phyloP scores from a whole-genome alignment of 306 rosid genomes.

The Dryas octopetala region DNA sequence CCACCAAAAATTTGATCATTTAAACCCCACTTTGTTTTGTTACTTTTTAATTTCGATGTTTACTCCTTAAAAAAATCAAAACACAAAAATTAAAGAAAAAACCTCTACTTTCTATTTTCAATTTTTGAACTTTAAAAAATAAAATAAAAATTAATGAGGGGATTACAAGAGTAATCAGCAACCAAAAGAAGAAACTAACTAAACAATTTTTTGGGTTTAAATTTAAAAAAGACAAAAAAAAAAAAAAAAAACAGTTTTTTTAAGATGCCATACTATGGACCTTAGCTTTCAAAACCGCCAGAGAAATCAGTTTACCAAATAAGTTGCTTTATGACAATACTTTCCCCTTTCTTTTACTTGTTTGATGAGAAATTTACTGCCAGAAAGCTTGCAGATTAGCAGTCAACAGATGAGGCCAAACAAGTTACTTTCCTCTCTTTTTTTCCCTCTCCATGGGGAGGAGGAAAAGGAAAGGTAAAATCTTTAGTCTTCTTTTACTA shows the following conservation, averaged over 20 bases:
- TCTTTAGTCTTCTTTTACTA: conserved; percentile 30
- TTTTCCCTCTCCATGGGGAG: conserved; percentile 20
- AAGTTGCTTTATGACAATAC: conserved; percentile 25
- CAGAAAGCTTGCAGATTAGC: conserved; percentile 27
- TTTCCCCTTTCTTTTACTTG: conserved; percentile 21
- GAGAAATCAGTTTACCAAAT: conserved; percentile 16
- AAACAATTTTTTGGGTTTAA: neutral
- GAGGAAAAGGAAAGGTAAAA: conserved; percentile 41
- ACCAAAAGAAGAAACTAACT: neutral
- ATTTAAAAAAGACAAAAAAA: neutral
- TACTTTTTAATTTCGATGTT: neutral
- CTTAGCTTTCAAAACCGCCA: conserved; percentile 17
- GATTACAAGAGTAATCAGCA: neutral
- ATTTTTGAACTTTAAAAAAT: neutral
- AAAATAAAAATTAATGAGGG: neutral
- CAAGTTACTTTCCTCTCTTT: conserved; percentile 22
- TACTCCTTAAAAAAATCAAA: neutral
- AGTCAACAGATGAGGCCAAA: conserved; percentile 38
- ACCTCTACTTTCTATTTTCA: neutral
- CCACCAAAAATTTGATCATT: neutral
- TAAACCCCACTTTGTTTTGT: too few relatives aligned
- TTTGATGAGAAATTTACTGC: conserved; percentile 33
- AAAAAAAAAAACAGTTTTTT: neutral
- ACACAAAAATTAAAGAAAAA: neutral
- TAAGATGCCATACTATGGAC: conserved; percentile 14